Conservation (phyloP, 2,329 filamentous ascomycete species). For the Cladosporium sp. region DNA sequence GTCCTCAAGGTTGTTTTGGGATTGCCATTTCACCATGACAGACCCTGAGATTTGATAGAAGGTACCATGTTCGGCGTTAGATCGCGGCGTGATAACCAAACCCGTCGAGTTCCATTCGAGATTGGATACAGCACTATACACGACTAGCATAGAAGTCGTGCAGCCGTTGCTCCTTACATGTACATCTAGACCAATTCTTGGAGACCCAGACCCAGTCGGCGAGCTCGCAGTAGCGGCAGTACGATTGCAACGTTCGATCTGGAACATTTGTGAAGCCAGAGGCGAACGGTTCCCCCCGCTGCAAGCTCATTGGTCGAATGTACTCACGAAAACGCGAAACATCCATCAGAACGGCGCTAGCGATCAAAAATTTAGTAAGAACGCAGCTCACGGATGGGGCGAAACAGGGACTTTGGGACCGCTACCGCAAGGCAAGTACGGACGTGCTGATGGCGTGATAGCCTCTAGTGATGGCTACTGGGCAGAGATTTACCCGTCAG, state of each 20-base stretch:
- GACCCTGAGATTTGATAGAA: no score
- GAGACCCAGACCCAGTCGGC: no score
- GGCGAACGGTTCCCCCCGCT: background rate
- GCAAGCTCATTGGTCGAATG: background rate
- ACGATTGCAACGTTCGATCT: background rate
- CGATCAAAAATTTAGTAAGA: conserved; percentile 5
- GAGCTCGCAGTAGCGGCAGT: no score
- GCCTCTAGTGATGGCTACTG: background rate
- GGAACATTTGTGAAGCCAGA: background rate
- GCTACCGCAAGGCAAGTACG: background rate
- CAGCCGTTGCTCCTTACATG: no score
- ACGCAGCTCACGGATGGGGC: background rate
- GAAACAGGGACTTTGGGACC: background rate
- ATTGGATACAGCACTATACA: no score
- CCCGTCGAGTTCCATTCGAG: no score
- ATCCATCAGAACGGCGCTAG: background rate
- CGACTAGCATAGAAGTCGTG: no score
- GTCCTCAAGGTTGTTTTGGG: no score
- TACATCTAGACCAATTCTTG: no score
- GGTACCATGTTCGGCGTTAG: no score
- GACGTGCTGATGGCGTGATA: conserved; percentile 11
- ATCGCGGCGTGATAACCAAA: no score
- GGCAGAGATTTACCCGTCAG: conserved; percentile 3
- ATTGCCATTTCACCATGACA: no score
- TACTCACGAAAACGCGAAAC: background rate